phyloP scores from a whole-genome alignment of 225 moss, liverwort and hornwort species.

The Sphagnum tenellum region DNA sequence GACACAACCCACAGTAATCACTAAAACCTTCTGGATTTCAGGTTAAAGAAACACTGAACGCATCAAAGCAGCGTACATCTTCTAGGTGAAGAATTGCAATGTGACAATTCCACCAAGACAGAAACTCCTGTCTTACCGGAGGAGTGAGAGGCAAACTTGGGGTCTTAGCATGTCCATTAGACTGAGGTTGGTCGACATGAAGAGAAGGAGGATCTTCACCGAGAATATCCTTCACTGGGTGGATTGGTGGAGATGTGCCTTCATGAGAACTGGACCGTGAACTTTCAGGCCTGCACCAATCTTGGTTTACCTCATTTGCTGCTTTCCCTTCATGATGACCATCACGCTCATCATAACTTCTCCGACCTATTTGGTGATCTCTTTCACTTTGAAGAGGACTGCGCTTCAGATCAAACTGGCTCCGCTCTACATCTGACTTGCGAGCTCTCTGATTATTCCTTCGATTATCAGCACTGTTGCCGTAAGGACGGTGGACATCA shows the following conservation, averaged over 20 bases:
- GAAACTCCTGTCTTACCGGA: no score
- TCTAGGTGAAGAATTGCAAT: no score
- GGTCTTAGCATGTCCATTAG: no score
- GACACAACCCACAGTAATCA: constrained; percentile 1
- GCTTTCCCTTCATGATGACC: constrained; percentile 57
- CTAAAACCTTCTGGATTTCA: no score
- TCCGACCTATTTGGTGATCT: constrained; percentile 32
- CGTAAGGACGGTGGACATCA: constrained; percentile 26
- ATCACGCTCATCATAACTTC: constrained; percentile 73
- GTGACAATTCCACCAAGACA: no score
- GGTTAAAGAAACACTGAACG: no score
- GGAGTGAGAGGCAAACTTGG: no score
- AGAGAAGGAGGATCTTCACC: constrained; percentile 73
- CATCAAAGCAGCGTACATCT: no score
- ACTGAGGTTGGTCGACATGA: constrained; percentile 33
- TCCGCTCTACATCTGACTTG: constrained; percentile 46
- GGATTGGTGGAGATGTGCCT: constrained; percentile 41
- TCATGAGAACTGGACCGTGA: background rate
- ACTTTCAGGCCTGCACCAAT: constrained; percentile 56
- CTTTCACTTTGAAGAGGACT: constrained; percentile 30
- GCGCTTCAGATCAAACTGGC: constrained; percentile 28
- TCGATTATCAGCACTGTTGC: constrained; percentile 17
- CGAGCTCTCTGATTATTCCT: constrained; percentile 29
- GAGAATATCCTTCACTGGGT: constrained; percentile 74
- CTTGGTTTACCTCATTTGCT: constrained; percentile 51